Percentiles rank a stretch among this genome's conserved stretches.
Evolutionary conservation across 2,329 filamentous ascomycete species (phyloP).

Genomic region (Allantophomopsis cytisporea): DNA sequence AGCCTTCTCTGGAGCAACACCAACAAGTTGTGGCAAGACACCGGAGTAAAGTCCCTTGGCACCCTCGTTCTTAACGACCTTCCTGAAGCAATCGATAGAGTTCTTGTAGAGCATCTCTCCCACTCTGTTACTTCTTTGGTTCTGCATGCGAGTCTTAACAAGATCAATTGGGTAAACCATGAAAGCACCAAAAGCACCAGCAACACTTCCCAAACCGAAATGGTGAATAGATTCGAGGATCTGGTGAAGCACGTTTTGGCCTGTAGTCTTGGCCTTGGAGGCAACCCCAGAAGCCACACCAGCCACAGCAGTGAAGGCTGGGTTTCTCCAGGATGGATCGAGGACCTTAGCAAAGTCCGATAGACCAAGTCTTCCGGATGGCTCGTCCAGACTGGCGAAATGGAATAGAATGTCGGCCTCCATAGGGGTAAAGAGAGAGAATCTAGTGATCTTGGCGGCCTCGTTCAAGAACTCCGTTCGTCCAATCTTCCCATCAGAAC

Average conservation of each 20-base stretch:
- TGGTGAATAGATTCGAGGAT: constrained; percentile 73
- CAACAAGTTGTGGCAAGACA: constrained; percentile 86
- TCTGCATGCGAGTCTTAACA: constrained; percentile 97
- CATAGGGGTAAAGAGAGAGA: constrained; percentile 95
- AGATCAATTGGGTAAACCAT: constrained; percentile 99
- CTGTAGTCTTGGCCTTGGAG: constrained; percentile 37
- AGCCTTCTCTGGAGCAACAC: constrained; percentile 97
- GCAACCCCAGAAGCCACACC: constrained; percentile 22
- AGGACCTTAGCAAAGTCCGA: constrained; percentile 88
- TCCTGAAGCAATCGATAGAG: constrained; percentile 86
- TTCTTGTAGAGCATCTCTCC: constrained; percentile 93
- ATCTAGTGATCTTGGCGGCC: constrained; percentile 79
- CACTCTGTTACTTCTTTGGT: constrained; percentile 72
- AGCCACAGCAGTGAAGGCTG: constrained; percentile 18
- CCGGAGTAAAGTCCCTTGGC: constrained; percentile 85
- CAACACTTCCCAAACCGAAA: constrained; percentile 78
- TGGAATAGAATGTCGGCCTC: constrained; percentile 98
- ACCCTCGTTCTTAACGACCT: constrained; percentile 88
- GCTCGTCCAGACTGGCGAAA: constrained; percentile 85
- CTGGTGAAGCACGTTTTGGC: constrained; percentile 44
- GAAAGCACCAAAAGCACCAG: constrained; percentile 94
- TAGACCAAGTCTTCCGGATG: constrained; percentile 71
- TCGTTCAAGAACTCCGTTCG: constrained; percentile 90
- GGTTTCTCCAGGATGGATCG: constrained; percentile 78
- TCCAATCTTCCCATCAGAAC: constrained; percentile 83